These are phyloP conservation scores for Neurospora sublineolata DNA, from an alignment of 495 filamentous ascomycete species.

Conservation along the genomic window DNA sequence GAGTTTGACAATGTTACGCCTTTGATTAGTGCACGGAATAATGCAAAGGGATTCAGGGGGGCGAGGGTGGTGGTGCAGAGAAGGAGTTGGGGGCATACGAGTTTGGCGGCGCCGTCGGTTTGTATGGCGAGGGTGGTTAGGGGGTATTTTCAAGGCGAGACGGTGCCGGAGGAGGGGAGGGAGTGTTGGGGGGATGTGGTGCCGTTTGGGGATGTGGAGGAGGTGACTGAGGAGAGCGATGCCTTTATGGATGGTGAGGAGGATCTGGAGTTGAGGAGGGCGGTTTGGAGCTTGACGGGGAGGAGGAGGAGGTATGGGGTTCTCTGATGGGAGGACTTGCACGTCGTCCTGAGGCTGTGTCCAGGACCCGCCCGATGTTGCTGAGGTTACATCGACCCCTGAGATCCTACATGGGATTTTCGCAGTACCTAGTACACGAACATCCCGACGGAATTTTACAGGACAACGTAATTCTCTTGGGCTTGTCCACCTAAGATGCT, in stretches of 20 bases:
- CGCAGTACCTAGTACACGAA: not conserved
- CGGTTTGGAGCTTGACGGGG: conserved; percentile 1
- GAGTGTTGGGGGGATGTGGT: conserved; percentile 21
- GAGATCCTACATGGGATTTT: not conserved
- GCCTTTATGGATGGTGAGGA: not conserved
- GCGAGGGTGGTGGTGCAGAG: conserved; percentile 42
- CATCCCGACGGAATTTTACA: not conserved
- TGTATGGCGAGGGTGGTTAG: conserved; percentile 26
- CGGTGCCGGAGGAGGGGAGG: conserved; percentile 18
- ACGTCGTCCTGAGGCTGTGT: not conserved
- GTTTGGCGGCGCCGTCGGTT: conserved; percentile 20
- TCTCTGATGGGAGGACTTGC: not conserved
- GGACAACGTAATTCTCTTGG: not conserved
- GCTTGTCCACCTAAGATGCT: not conserved
- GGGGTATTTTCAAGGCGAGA: conserved; percentile 24
- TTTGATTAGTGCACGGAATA: conserved; percentile 35
- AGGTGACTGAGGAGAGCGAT: not conserved
- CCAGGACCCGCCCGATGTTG: not conserved
- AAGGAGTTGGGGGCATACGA: conserved; percentile 38
- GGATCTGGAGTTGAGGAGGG: not conserved
- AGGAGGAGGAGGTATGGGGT: not conserved
- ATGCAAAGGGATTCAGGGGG: conserved; percentile 38
- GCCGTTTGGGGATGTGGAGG: conserved; percentile 10
- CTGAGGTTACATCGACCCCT: not conserved
- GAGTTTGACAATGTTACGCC: conserved; percentile 48